These are phyloP conservation scores for Claviceps quebecensis DNA, from an alignment of 2,329 filamentous ascomycete genomes.

Conservation along the genomic window DNA sequence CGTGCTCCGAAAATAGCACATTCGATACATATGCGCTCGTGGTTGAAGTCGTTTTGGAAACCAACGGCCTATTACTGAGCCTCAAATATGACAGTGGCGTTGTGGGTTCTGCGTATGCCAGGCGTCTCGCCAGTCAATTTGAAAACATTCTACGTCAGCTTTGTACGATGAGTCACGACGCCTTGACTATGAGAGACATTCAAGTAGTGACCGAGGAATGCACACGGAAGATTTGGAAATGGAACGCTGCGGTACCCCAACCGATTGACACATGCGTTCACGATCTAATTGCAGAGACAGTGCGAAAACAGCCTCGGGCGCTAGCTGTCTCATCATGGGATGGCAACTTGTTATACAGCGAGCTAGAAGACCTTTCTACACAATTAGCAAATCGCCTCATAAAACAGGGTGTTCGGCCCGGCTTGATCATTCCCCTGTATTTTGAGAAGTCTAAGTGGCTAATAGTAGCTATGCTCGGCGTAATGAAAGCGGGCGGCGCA, in stretches of 20 bases:
- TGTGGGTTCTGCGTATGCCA: too few species aligned
- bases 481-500: conserved; percentile 33
- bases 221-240: conserved; percentile 26
- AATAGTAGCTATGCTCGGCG: conserved; percentile 28
- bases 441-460: conserved; percentile 36
- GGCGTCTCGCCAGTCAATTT: background rate
- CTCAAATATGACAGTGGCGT: too few species aligned
- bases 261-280: conserved; percentile 31
- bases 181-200: background rate
- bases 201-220: too few species aligned
- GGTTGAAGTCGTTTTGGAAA: too few species aligned
- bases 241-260: conserved; percentile 29
- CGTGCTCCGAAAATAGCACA: too few species aligned
- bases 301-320: conserved; percentile 21
- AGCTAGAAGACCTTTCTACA: conserved; percentile 29
- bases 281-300: conserved; percentile 28
- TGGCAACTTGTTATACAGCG: conserved; percentile 27
- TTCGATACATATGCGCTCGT: too few species aligned
- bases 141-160: background rate
- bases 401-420: conserved; percentile 21
- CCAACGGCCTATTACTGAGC: too few species aligned
- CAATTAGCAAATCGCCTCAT: conserved; percentile 26
- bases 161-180: too few species aligned
- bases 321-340: conserved; percentile 37
- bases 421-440: conserved; percentile 32